Evolutionary conservation across 2,329 filamentous ascomycete genomes (phyloP), one percentile per base, ranked within the genome.

Genomic region (Beauveria sp.): DNA sequence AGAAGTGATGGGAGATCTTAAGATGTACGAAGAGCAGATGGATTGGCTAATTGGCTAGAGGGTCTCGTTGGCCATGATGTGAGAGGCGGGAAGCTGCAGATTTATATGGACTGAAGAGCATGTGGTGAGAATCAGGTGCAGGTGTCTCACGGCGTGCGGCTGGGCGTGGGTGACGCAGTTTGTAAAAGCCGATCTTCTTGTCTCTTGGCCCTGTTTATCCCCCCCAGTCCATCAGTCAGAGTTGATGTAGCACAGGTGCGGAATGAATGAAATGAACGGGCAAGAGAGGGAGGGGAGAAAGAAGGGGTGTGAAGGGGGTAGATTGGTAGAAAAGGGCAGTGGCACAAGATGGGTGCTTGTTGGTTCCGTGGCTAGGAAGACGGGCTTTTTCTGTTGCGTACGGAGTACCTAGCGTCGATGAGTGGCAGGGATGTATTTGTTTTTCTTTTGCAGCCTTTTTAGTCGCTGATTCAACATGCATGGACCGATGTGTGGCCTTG

Each of bases 341-440:
- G 34, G 44, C 30, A 57, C 55, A 24, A 52, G 24, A 44, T 26
- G 56, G 37, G 56, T 59, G 47, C 47, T 44, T 59, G 56, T 59
- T 59, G 56, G 56, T 37, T 59, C 30, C 18, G 22, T 26, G 34
- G 55, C 47, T 24, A 26, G 22, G 14, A n/a, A 47, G 9, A 6
- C 10, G 46, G 56, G 37, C 46, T 44, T 41, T 59, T 53, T 43
- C 24, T 48, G 30, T 37, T 28, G 30, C 30, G 54, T 14, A 41
- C 20, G 28, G 53, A 28, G 34, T 37, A 37, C 12, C 34, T 55
- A 46, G 54, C 54, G 54, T 56, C 54, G 43, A 47, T 47, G 43
- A 56, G 43, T 10, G 30, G 22, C 46, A 58, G 46, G 46, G 55
- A 48, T 41, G 8, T 20, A 24, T 37, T 12, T 24, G 47, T 26